Evolutionary conservation across 176 grass and related monocot species (phyloP).

Genomic region (Eragrostis curvula): DNA sequence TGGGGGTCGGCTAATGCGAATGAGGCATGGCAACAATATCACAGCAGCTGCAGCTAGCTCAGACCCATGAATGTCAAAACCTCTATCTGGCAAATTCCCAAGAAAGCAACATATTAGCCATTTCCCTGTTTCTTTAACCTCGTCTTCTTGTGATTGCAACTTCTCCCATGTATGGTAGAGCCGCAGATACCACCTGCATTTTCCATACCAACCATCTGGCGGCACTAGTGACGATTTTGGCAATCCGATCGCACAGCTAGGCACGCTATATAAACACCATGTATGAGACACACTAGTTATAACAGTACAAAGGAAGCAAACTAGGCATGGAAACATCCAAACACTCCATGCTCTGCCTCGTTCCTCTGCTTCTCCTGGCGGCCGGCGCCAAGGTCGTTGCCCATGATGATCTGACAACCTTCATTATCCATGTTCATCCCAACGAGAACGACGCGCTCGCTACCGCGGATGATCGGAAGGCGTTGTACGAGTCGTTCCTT

Average conservation of each 20-base stretch:
- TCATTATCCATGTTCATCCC: constrained; percentile 44
- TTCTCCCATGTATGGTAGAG: neutral
- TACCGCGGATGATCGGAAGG: constrained; percentile 26
- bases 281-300: neutral
- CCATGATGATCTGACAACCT: constrained; percentile 17
- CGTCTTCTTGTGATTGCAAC: neutral
- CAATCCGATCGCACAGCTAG: neutral
- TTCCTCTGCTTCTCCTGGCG: constrained; percentile 17
- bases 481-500: constrained; percentile 55
- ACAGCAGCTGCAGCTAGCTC: neutral
- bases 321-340: constrained; percentile 34
- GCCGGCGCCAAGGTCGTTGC: neutral
- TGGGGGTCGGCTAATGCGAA: too few relatives aligned
- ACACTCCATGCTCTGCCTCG: neutral
- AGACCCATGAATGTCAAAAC: too few relatives aligned
- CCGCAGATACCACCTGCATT: neutral
- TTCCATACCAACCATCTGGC: too few relatives aligned
- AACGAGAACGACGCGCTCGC: constrained; percentile 14
- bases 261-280: neutral
- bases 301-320: neutral
- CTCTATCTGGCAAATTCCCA: neutral
- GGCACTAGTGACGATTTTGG: neutral
- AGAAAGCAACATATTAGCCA: neutral
- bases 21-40: too few relatives aligned
- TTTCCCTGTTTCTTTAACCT: neutral